These are phyloP conservation scores for Chlorencoelia australis DNA, from an alignment of 2,329 filamentous ascomycete species.

Conservation along the genomic window DNA sequence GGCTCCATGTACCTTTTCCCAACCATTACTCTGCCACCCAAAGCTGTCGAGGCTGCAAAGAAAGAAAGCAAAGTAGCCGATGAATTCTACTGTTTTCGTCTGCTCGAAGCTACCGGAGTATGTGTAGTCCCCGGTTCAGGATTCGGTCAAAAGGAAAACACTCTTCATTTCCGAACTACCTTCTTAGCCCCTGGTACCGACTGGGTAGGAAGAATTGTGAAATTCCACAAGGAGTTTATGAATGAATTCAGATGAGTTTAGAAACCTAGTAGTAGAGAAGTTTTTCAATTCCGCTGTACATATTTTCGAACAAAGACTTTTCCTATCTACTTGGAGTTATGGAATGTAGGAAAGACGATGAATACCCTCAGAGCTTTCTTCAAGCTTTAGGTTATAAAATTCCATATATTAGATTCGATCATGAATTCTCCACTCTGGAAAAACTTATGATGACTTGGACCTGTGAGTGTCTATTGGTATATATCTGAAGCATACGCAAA, in stretches of 20 bases:
- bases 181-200: conserved; percentile 94
- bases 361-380: too few species aligned
- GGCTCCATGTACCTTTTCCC: conserved; percentile 99
- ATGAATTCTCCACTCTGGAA: too few species aligned
- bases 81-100: conserved; percentile 85
- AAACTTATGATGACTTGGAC: too few species aligned
- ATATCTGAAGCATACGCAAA: too few species aligned
- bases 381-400: too few species aligned
- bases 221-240: conserved; percentile 91
- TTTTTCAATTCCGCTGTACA: too few species aligned
- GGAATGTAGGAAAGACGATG: too few species aligned
- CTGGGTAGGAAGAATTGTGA: conserved; percentile 78
- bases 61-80: conserved; percentile 68
- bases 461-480: too few species aligned
- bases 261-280: too few species aligned
- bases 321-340: too few species aligned
- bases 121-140: conserved; percentile 89
- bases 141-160: conserved; percentile 88
- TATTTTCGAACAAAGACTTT: too few species aligned
- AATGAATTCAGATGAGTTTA: conserved; percentile 62
- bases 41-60: conserved; percentile 66
- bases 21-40: conserved; percentile 69
- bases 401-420: too few species aligned
- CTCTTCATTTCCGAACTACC: conserved; percentile 89
- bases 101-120: conserved; percentile 89